Percentiles rank a stretch among this genome's conserved stretches.
Conservation (phyloP, 2,329 filamentous ascomycete genomes). For the Fusarium udum region DNA sequence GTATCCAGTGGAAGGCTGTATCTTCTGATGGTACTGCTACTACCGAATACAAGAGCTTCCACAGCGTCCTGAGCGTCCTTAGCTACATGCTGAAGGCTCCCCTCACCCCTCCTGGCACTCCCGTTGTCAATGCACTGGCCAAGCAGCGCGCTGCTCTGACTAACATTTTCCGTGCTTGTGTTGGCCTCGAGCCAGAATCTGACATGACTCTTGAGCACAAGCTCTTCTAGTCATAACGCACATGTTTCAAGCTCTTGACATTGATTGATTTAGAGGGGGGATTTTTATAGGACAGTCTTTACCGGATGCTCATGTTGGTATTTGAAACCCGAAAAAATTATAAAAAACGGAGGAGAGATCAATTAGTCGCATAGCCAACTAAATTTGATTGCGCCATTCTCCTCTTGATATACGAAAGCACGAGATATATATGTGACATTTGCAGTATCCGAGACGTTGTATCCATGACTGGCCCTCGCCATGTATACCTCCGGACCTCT, state of each 20-base stretch:
- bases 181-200: constrained; percentile 95
- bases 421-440: not conserved
- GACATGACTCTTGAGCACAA: constrained; percentile 99
- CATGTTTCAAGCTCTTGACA: not conserved
- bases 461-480: not conserved
- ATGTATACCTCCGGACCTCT: not conserved
- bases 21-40: constrained; percentile 61
- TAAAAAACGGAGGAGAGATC: constrained; percentile 33
- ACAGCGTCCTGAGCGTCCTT: constrained; percentile 94
- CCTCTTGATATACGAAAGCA: constrained; percentile 7
- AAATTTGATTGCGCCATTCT: constrained; percentile 40
- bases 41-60: constrained; percentile 88
- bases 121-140: constrained; percentile 92
- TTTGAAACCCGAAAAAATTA: not conserved
- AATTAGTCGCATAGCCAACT: constrained; percentile 20
- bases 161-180: constrained; percentile 98
- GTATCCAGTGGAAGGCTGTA: constrained; percentile 86
- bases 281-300: constrained; percentile 25
- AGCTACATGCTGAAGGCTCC: constrained; percentile 99
- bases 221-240: constrained; percentile 70
- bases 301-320: constrained; percentile 11
- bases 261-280: not conserved
- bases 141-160: constrained; percentile 95
- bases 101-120: constrained; percentile 90
- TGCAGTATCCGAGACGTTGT: too few relatives aligned